phyloP scores from a whole-genome alignment of 2,329 filamentous ascomycete genomes.

The Penicillium sp. region DNA sequence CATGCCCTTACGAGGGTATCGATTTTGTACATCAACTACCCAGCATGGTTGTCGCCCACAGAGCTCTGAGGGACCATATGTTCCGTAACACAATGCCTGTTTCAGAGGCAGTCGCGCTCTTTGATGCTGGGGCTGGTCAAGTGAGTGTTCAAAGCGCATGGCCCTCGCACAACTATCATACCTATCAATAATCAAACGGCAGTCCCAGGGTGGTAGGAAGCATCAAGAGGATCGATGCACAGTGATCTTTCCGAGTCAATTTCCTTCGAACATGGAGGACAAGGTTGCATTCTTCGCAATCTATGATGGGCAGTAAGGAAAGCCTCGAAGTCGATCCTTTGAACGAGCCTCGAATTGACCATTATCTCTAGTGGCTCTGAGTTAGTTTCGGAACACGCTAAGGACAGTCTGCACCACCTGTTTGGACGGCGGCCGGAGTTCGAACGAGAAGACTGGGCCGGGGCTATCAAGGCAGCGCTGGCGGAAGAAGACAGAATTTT shows the following conservation, averaged over 20 bases:
- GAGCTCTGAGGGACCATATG: constrained; percentile 18
- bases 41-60: constrained; percentile 12
- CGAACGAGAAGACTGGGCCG: constrained; percentile 27
- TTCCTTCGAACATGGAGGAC: constrained; percentile 26
- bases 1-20: not conserved
- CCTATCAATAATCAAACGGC: not conserved
- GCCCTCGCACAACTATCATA: not conserved
- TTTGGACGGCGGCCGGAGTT: constrained; percentile 32
- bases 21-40: not conserved
- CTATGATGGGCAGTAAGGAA: constrained; percentile 38
- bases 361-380: constrained; percentile 27
- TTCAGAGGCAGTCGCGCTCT: constrained; percentile 27
- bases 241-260: constrained; percentile 29
- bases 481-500: constrained; percentile 30
- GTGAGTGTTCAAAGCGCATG: constrained; percentile 11
- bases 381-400: constrained; percentile 34
- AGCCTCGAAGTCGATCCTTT: not conserved
- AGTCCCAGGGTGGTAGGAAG: constrained; percentile 31
- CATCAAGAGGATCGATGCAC: constrained; percentile 34
- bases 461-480: constrained; percentile 31
- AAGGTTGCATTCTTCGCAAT: constrained; percentile 34
- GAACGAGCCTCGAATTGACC: not conserved
- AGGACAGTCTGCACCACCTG: constrained; percentile 25
- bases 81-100: constrained; percentile 24
- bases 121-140: constrained; percentile 32